These are phyloP conservation scores for Penicillium sp. DNA, from an alignment of 2,329 filamentous ascomycete genomes.

Conservation along the genomic window DNA sequence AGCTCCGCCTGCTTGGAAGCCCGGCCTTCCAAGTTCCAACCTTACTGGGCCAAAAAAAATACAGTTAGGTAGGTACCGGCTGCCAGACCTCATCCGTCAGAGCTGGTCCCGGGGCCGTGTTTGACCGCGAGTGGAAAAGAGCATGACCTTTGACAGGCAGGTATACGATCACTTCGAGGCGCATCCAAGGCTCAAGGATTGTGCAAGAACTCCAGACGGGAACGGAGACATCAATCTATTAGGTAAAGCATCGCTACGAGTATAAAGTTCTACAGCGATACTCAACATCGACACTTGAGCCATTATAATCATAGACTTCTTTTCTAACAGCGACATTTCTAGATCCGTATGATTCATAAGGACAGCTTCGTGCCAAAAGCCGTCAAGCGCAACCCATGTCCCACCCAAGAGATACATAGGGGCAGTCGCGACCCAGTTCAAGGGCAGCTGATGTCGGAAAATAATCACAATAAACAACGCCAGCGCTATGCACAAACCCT, in stretches of 20 bases:
- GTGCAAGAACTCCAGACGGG: too few species aligned
- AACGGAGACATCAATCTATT: too few species aligned
- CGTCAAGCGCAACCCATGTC: background rate
- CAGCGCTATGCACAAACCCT: constrained; percentile 41
- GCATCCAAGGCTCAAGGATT: too few species aligned
- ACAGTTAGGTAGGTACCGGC: too few species aligned
- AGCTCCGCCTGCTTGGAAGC: too few species aligned
- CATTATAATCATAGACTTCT: background rate
- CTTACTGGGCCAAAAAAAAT: too few species aligned
- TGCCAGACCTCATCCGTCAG: too few species aligned
- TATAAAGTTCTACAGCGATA: background rate
- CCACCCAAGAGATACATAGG: background rate
- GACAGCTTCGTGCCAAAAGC: background rate
- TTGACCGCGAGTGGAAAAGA: too few species aligned
- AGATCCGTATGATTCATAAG: background rate
- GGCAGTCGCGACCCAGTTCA: background rate
- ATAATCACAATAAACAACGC: constrained; percentile 34
- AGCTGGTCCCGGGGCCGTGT: too few species aligned
- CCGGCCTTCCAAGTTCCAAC: too few species aligned
- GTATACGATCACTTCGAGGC: too few species aligned
- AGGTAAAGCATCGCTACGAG: background rate
- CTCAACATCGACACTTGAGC: background rate
- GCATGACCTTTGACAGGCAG: too few species aligned
- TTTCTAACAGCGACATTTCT: background rate
- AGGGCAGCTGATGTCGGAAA: constrained; percentile 6